Evolutionary conservation across 345 rosid genomes (phyloP).

Genomic region (Aegle marmelos): DNA sequence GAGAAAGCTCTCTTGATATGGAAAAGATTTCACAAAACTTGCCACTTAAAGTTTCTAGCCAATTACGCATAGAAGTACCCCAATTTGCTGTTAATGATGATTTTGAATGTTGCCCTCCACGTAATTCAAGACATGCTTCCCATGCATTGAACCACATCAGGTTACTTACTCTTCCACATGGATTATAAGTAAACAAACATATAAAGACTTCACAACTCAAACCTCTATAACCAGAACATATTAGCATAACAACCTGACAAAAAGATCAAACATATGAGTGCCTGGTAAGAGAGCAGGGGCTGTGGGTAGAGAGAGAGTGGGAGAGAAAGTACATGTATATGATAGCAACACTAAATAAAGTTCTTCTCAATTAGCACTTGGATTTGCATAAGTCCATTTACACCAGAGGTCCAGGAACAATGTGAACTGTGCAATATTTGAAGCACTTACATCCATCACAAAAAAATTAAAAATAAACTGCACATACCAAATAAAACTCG

Average conservation of each 20-base stretch:
- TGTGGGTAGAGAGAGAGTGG: not conserved
- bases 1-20: not conserved
- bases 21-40: not conserved
- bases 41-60: not conserved
- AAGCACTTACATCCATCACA: not conserved
- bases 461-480: not conserved
- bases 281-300: not conserved
- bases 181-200: not conserved
- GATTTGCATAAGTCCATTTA: not conserved
- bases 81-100: not conserved
- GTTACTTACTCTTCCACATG: not conserved
- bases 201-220: not conserved
- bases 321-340: not conserved
- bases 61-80: not conserved
- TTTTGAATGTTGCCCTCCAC: not conserved
- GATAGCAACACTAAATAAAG: not conserved
- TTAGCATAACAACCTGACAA: not conserved
- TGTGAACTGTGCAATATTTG: not conserved
- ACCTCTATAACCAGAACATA: not conserved
- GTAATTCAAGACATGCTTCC: not conserved
- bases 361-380: not conserved
- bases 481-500: slow-evolving; percentile 61
- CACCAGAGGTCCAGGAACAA: not conserved
- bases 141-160: not conserved
- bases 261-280: not conserved